A percentile compares a stretch with the other conserved stretches of the same genome.
phyloP scores from a whole-genome alignment of 345 rosid genomes.

The Trapa bicornis region DNA sequence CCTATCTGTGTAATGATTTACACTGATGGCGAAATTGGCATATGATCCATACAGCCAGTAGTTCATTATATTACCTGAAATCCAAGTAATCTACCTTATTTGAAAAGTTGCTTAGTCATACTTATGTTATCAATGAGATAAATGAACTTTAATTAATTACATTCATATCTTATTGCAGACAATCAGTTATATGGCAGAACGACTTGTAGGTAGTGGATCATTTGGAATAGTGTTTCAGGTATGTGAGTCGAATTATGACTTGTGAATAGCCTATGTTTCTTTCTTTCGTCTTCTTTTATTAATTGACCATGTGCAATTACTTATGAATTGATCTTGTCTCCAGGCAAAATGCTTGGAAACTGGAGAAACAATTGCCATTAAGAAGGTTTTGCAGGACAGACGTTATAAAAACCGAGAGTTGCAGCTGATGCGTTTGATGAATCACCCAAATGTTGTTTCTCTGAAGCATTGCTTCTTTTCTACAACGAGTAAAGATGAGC shows the following conservation, averaged over 20 bases:
- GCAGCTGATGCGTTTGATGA: constrained; percentile 49
- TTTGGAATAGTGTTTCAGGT: constrained; percentile 89
- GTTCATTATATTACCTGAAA: neutral
- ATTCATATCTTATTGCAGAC: constrained; percentile 34
- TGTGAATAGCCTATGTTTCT: neutral
- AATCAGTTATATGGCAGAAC: constrained; percentile 81
- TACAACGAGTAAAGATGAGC: constrained; percentile 45
- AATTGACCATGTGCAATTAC: neutral
- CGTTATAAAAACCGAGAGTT: constrained; percentile 53
- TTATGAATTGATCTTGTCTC: constrained; percentile 6
- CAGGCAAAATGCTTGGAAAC: constrained; percentile 53
- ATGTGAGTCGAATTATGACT: neutral
- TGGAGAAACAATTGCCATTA: constrained; percentile 50
- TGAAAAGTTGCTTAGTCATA: neutral
- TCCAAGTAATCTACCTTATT: neutral
- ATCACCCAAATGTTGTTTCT: constrained; percentile 48
- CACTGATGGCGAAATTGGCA: constrained; percentile 1
- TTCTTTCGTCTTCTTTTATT: neutral
- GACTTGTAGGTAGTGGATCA: constrained; percentile 80
- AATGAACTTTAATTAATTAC: neutral
- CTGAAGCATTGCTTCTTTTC: constrained; percentile 53
- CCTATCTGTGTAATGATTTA: neutral
- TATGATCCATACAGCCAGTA: neutral
- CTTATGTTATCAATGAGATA: neutral
- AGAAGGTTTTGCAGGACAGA: constrained; percentile 47